These are phyloP conservation scores for Simmondsia chinensis DNA, from an alignment of 148 eudicot species.

Conservation along the genomic window DNA sequence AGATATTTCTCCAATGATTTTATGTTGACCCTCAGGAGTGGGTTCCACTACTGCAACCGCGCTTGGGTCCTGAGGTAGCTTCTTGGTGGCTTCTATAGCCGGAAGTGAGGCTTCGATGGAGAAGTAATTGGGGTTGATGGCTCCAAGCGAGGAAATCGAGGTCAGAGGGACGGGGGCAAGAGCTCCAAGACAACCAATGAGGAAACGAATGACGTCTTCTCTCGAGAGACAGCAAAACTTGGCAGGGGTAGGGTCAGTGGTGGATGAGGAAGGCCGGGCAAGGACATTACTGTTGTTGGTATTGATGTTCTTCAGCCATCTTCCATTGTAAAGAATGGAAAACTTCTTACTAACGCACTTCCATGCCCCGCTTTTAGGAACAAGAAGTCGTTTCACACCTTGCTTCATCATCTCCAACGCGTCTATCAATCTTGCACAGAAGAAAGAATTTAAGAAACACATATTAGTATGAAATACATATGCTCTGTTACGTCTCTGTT, in stretches of 20 bases:
- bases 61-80: slow-evolving; percentile 64
- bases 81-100: slow-evolving; percentile 43
- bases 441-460: not conserved
- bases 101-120: slow-evolving; percentile 51
- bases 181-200: slow-evolving; percentile 90
- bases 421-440: slow-evolving; percentile 70
- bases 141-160: slow-evolving; percentile 58
- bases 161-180: slow-evolving; percentile 94
- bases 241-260: slow-evolving; percentile 25
- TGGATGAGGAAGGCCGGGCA: slow-evolving; percentile 45
- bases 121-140: slow-evolving; percentile 53
- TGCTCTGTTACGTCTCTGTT: no score
- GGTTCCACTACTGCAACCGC: slow-evolving; percentile 79
- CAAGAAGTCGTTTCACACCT: slow-evolving; percentile 84
- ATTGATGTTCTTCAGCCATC: slow-evolving; percentile 71
- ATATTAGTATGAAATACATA: not conserved
- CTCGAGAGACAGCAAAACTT: slow-evolving; percentile 84
- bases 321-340: slow-evolving; percentile 72
- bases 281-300: slow-evolving; percentile 14
- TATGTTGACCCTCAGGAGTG: slow-evolving; percentile 41
- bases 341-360: slow-evolving; percentile 89
- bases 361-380: slow-evolving; percentile 74
- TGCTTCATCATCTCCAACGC: slow-evolving; percentile 96
- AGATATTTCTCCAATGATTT: slow-evolving; percentile 86
- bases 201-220: slow-evolving; percentile 89